A percentile compares a stretch with the other conserved stretches of the same genome.
phyloP scores from a whole-genome alignment of 345 rosid species.

The Capsella bursapastoris region DNA sequence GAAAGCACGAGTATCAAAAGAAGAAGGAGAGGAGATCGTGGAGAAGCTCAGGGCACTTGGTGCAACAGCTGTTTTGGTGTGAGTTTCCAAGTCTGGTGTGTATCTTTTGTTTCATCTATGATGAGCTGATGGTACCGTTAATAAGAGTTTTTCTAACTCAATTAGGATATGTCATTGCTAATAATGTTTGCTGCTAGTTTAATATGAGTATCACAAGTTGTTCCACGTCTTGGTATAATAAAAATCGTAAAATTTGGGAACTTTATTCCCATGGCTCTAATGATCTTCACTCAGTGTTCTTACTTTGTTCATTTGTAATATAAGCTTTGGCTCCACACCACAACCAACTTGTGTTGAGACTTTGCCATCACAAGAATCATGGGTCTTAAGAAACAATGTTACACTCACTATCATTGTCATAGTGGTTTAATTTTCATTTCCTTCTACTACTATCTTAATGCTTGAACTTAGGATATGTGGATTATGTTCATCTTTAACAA shows the following conservation, averaged over 20 bases:
- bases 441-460: background rate
- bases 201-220: background rate
- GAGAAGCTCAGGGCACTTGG: slow-evolving; percentile 87
- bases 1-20: slow-evolving; percentile 76
- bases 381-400: too few relatives aligned
- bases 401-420: too few relatives aligned
- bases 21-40: slow-evolving; percentile 73
- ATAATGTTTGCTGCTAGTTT: background rate
- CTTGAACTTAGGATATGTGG: background rate
- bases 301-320: background rate
- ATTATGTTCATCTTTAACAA: too few relatives aligned
- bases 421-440: too few relatives aligned
- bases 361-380: too few relatives aligned
- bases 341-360: background rate
- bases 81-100: slow-evolving; percentile 17
- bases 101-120: background rate
- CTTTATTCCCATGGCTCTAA: background rate
- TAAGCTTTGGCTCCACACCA: background rate
- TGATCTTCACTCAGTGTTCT: background rate
- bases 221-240: background rate
- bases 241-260: background rate
- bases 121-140: background rate
- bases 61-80: slow-evolving; percentile 75
- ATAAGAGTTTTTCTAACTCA: background rate
- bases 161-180: background rate